These are phyloP conservation scores for Combretum micranthum DNA, from an alignment of 345 rosid genomes.

Conservation along the genomic window DNA sequence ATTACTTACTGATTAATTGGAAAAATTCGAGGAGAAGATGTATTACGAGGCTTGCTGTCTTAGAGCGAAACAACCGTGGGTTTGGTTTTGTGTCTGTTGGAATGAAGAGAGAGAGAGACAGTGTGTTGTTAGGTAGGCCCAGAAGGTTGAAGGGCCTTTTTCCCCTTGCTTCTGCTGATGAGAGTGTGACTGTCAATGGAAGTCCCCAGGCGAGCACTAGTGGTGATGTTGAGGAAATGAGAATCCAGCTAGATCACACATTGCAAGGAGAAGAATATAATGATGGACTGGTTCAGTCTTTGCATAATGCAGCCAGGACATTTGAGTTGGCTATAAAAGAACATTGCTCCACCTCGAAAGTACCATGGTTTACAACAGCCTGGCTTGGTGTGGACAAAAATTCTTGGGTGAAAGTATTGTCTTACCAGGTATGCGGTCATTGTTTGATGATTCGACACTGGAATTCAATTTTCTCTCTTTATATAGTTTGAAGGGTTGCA, in stretches of 20 bases:
- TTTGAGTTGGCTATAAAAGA: conserved; percentile 74
- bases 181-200: conserved; percentile 70
- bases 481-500: too few species aligned
- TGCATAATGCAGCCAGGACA: conserved; percentile 81
- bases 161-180: conserved; percentile 63
- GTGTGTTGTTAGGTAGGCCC: conserved; percentile 17
- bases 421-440: conserved; percentile 67
- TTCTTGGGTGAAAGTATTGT: conserved; percentile 80
- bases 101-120: conserved; percentile 26
- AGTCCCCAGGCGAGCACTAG: conserved; percentile 34
- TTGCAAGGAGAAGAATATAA: conserved; percentile 58
- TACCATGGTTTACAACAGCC: conserved; percentile 79
- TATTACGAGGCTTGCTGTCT: conserved; percentile 25
- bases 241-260: conserved; percentile 57
- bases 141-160: conserved; percentile 26
- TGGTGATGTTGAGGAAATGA: conserved; percentile 62
- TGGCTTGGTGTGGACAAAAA: conserved; percentile 85
- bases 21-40: conserved; percentile 37
- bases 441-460: too few species aligned
- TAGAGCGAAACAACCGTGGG: conserved; percentile 19
- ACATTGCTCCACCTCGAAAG: conserved; percentile 38
- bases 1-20: conserved; percentile 35
- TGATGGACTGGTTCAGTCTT: conserved; percentile 71
- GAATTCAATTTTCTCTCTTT: too few species aligned
- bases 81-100: conserved; percentile 16